Conservation (phyloP, 306 rosid species). For the Senna siamea region DNA sequence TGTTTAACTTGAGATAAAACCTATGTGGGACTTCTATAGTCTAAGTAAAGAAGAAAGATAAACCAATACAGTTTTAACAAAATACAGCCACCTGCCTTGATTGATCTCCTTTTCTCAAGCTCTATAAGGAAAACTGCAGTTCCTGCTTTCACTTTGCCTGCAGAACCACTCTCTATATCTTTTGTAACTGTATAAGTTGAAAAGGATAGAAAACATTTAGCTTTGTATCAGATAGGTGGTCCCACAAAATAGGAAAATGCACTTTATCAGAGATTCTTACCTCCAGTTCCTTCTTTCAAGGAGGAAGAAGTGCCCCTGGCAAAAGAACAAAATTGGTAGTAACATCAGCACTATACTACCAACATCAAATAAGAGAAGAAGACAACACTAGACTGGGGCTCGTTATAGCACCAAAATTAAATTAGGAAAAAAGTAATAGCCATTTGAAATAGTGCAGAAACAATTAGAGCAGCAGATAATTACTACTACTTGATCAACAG, state of each 20-base stretch:
- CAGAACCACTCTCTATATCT: conserved; percentile 52
- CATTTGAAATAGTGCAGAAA: background rate
- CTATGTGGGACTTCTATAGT: background rate
- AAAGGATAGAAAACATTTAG: conserved; percentile 23
- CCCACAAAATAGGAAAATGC: background rate
- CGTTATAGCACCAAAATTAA: background rate
- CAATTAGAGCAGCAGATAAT: background rate
- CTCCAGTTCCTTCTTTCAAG: conserved; percentile 39
- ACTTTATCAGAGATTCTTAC: conserved; percentile 40
- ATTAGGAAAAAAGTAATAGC: background rate
- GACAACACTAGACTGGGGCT: no score
- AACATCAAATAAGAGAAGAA: no score
- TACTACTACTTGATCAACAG: background rate
- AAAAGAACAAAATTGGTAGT: conserved; percentile 29
- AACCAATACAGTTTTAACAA: background rate
- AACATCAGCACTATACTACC: conserved; percentile 31
- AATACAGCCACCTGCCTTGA: conserved; percentile 59
- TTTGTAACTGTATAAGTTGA: conserved; percentile 39
- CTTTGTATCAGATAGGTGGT: conserved; percentile 13
- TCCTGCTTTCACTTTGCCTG: conserved; percentile 62
- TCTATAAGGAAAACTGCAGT: conserved; percentile 78
- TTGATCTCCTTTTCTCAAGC: conserved; percentile 77
- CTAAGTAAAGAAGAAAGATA: background rate
- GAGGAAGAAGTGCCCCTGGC: conserved; percentile 46
- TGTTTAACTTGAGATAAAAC: background rate